Evolutionary conservation across 768 basidiomycete species (phyloP), one percentile per base, ranked within the genome.

Genomic region (Chalciporus piperatus): DNA sequence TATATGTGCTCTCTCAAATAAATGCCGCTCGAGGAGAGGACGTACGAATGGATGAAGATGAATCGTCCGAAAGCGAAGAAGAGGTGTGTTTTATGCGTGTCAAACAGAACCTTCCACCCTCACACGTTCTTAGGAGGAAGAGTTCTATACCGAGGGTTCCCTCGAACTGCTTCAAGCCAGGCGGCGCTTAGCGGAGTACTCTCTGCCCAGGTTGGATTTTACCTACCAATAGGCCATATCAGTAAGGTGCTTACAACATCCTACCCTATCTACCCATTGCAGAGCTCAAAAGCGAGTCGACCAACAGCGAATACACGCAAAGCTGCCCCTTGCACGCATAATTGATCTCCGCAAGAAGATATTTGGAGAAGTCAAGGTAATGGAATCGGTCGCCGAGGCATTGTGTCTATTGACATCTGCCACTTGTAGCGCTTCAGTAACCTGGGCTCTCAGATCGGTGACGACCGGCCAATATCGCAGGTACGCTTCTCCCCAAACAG

Each of bases 391-490:
- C 3, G 35, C 32, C 35, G 1, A 35, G 25, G 14, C 25, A 10
- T 20, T 20, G 20, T 20, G n/a, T 23, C 1, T 23, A 22, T 47
- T 51, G 27, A 27, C 27, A 9, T 41, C 54, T 14, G 37, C 17
- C 17, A 16, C n/a, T 23, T 20, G 2, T 60, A 95, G 92, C 89
- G 85, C 70, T 94, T 90, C 69, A 78, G 84, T 43, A 96, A 94
- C 62, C 82, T 98, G 41, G 97, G 97, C 20, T 98, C 97, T 0
- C 96, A 98, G 77, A 94, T 98, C 59, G 97, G 94, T 48, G 97
- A 98, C 68, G 94, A 97, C 59, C 81, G 97, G 39, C 94, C 97
- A 1, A 83, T 98, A 57, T 88, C 93, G 2, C 86, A 89, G 72
- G 91, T 98, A 25, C 87, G 97, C 35, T 98, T 98, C 69, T 83